Evolutionary conservation across 2,329 filamentous ascomycete species (phyloP), one percentile per base, ranked within the genome.

Genomic region (Claviceps sp.): DNA sequence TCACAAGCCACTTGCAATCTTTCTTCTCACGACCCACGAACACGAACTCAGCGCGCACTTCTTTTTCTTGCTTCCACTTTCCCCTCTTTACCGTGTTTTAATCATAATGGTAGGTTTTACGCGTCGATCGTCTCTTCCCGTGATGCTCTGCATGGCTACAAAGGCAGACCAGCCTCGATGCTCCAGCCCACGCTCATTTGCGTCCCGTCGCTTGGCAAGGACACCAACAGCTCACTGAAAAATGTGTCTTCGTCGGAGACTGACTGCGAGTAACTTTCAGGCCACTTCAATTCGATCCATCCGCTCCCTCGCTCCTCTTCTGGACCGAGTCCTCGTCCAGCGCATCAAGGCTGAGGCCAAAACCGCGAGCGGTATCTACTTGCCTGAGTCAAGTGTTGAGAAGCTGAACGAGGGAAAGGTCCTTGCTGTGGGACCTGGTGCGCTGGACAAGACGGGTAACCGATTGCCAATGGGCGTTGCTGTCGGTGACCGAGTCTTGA

Each of bases 401-500:
- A 93, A 98, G 72, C 81, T 97, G 68, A 97, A 96, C 74, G 91
- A 97, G 78, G 93, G 88, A 64, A 90, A 88, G 74, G 93, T 98
- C 52, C 77, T 98, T 55, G 93, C 93, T 57, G 91, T 98, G 57
- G 93, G 93, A 51, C 93, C 93, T 53, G 93, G 93, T 57, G 84
- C 77, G 14, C 65, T 95, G 55, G 88, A 94, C 76, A 89, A 84
- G 74, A 85, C 95, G 55, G 93, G 93, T 62, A 87, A 93, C 79
- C 81, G 89, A 62, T 74, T 96, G 63, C 78, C 85, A 56, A 88
- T 91, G 77, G 84, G 88, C 62, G 93, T 97, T 54, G 59, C 76
- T 61, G 73, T 83, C 48, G 93, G 93, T 60, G 93, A 98, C 75
- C 86, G 87, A 65, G 93, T 98, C 56, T 74, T 98, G 75, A 96